Base-by-base conservation (phyloP, 768 basidiomycete genomes). In the Xerocomus brunneocitrinus region DNA sequence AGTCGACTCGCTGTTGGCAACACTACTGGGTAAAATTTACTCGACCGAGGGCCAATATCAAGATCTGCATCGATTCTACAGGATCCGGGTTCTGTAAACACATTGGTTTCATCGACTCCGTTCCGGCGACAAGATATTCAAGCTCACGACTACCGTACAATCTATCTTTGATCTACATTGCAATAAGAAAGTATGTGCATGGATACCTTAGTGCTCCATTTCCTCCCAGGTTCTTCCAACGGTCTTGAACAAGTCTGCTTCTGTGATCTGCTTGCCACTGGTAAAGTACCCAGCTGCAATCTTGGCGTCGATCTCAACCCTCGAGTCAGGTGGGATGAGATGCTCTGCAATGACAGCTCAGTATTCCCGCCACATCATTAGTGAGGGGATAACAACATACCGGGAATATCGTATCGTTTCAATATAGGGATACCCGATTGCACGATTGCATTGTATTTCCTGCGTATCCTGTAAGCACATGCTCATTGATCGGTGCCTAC, bases 251-350 rank as follows among this genome's bases (percentile, higher is more conserved):
- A 95, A 72, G 68, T 95, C 92, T 16, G 79, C 87, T 65, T 91
- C 79, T 0, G 83, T 84, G 39, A 95, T 66, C 62, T 85, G 76
- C 69, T 89, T 89, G 3, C 84, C 85, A 56, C 80, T 87, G 30
- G 88, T 84, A 73, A 91, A 95, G 68, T 98, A 98, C 8, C 94
- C 95, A 5, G 91, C 86, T 10, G 91, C 90, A 60, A 94, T 93
- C 80, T 97, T 98, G 34, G 95, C 95, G 59, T 97, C 91, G 57
- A 95, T 97, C 74, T 98, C 95, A 27, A 98, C 95, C 14, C 84
- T 81, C 40, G 88, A 88, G 70, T 93, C 90, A 34, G 87, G 89
- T 0, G 92, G 93, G 57, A 97, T 89, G 52, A 97, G 82, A 58
- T 95, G 80, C 49, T 91, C 91, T 82, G 54, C 13, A 22, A 40